phyloP scores from a whole-genome alignment of 2,329 filamentous ascomycete species.

The Albifimbria verrucaria region DNA sequence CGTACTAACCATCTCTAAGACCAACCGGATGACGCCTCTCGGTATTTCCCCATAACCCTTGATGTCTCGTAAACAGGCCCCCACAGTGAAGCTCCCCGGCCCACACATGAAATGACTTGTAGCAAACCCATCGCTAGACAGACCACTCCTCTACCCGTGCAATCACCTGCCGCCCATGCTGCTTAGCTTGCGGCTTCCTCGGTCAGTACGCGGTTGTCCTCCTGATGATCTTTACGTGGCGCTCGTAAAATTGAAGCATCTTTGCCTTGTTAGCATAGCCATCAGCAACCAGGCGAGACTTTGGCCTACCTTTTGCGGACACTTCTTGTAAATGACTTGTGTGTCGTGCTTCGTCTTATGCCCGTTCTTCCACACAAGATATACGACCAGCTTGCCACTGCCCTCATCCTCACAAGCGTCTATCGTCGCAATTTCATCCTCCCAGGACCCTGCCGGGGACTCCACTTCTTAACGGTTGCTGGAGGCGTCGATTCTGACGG shows the following conservation, averaged over 20 bases:
- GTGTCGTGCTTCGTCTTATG: constrained; percentile 72
- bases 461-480: constrained; percentile 49
- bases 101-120: no score
- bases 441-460: constrained; percentile 74
- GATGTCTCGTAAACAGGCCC: no score
- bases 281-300: not conserved
- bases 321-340: constrained; percentile 66
- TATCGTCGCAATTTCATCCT: constrained; percentile 66
- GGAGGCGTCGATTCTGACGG: constrained; percentile 48
- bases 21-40: not conserved
- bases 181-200: not conserved
- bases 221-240: constrained; percentile 52
- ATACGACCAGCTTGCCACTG: constrained; percentile 59
- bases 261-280: constrained; percentile 20
- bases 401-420: constrained; percentile 69
- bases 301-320: constrained; percentile 67
- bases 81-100: no score
- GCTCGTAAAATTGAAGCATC: constrained; percentile 61
- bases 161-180: not conserved
- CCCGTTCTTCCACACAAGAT: constrained; percentile 70
- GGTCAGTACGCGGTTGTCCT: constrained; percentile 19
- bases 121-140: not conserved
- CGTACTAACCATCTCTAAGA: not conserved
- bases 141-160: not conserved
- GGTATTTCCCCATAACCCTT: no score